Evolutionary conservation across 1,284 basidiomycete species (phyloP).

Genomic region (Cryptococcus deneoformans): DNA sequence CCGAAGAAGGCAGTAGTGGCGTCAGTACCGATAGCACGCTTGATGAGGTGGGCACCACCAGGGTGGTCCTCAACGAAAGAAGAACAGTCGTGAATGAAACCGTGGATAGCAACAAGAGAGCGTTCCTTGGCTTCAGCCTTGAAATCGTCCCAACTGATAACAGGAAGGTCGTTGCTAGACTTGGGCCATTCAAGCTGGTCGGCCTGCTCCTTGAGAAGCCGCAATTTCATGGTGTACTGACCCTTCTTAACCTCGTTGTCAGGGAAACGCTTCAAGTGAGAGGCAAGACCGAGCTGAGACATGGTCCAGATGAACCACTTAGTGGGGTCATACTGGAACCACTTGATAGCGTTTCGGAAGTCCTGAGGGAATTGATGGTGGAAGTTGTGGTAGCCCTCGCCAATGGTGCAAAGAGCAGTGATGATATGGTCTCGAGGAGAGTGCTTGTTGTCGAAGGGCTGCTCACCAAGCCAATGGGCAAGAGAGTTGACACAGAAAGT

Average conservation of each 20-base stretch:
- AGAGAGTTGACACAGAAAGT: conserved; percentile 96
- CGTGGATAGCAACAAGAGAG: conserved; percentile 74
- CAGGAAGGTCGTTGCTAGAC: conserved; percentile 63
- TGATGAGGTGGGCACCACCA: conserved; percentile 66
- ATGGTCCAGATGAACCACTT: conserved; percentile 86
- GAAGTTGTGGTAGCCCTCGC: conserved; percentile 97
- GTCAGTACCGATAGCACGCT: conserved; percentile 69
- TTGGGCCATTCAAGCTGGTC: conserved; percentile 74
- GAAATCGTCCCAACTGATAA: conserved; percentile 78
- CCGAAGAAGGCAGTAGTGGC: conserved; percentile 92
- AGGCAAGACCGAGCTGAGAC: conserved; percentile 68
- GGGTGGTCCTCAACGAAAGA: conserved; percentile 89
- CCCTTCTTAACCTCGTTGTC: conserved; percentile 92
- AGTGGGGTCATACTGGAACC: conserved; percentile 73
- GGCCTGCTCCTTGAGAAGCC: conserved; percentile 69
- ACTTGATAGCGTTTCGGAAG: conserved; percentile 88
- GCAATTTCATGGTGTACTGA: conserved; percentile 87
- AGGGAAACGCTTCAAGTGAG: conserved; percentile 86
- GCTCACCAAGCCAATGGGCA: conserved; percentile 89
- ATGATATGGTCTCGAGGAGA: conserved; percentile 84
- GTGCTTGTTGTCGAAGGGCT: conserved; percentile 93
- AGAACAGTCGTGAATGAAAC: conserved; percentile 87
- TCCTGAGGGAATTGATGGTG: conserved; percentile 92
- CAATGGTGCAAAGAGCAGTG: conserved; percentile 82
- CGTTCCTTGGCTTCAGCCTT: conserved; percentile 71